Conservation (phyloP, 108 stramenopile species). For the Conticribra weissflogii region DNA sequence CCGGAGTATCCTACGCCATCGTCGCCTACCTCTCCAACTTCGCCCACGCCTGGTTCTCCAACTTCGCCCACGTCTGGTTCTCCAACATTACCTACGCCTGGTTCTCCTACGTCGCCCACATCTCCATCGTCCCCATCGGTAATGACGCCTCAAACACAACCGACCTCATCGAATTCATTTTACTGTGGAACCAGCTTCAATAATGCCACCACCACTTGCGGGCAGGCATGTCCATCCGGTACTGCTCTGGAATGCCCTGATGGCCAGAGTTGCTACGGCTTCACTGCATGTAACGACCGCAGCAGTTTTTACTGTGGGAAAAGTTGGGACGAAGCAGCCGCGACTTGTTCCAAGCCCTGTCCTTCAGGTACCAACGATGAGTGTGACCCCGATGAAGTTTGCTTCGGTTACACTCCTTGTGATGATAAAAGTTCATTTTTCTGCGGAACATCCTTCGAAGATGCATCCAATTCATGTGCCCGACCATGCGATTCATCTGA, state of each 20-base stretch:
- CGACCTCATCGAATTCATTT: slow-evolving; percentile 21
- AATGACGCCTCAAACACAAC: not conserved
- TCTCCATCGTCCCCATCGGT: no score
- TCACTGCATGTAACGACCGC: slow-evolving; percentile 71
- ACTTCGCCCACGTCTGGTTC: not conserved
- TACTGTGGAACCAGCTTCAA: slow-evolving; percentile 82
- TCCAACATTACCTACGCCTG: not conserved
- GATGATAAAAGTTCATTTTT: slow-evolving; percentile 31
- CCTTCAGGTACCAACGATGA: slow-evolving; percentile 41
- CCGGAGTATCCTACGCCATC: not conserved
- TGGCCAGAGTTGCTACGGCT: slow-evolving; percentile 82
- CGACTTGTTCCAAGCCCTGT: slow-evolving; percentile 39
- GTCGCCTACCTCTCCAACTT: not conserved
- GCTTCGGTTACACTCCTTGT: slow-evolving; percentile 42
- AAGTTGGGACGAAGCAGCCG: slow-evolving; percentile 49
- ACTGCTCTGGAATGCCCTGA: slow-evolving; percentile 67
- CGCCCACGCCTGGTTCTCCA: not conserved
- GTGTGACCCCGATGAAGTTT: slow-evolving; percentile 39
- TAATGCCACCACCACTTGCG: slow-evolving; percentile 72
- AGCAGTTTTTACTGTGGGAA: slow-evolving; percentile 49
- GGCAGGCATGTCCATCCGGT: slow-evolving; percentile 65
- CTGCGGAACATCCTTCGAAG: slow-evolving; percentile 23
- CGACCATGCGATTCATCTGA: slow-evolving; percentile 15
- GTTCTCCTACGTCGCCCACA: not conserved
- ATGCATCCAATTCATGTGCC: slow-evolving; percentile 14